Evolutionary conservation across 148 eudicot species (phyloP).

Genomic region (Arbutus unedo): DNA sequence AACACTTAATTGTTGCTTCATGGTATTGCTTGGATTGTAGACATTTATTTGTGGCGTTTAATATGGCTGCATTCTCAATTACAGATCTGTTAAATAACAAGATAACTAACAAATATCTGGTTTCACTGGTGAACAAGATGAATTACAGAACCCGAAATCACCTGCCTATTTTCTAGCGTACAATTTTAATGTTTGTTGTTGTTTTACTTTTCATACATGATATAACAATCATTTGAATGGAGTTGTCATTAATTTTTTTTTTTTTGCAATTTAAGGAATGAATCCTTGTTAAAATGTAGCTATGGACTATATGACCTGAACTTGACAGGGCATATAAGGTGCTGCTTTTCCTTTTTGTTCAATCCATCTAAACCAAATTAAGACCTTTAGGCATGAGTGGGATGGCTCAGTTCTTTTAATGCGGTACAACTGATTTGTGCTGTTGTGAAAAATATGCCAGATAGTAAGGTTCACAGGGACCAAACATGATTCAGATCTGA

Average conservation of each 20-base stretch:
- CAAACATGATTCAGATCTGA: neutral
- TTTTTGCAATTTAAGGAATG: neutral
- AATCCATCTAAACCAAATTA: neutral
- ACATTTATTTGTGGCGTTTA: neutral
- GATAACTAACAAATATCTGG: neutral
- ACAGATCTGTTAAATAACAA: neutral
- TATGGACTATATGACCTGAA: constrained; percentile 1
- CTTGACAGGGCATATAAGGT: neutral
- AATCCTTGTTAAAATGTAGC: neutral
- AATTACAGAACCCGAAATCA: neutral
- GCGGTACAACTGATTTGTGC: neutral
- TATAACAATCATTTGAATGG: neutral
- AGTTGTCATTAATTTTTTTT: neutral
- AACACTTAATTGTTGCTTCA: constrained; percentile 2
- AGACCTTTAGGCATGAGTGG: neutral
- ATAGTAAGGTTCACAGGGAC: neutral
- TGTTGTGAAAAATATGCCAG: neutral
- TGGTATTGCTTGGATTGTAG: neutral
- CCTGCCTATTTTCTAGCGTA: neutral
- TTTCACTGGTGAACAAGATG: neutral
- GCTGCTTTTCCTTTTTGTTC: neutral
- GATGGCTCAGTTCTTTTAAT: neutral
- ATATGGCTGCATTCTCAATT: neutral
- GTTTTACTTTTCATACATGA: neutral
- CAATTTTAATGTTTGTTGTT: neutral